Conservation (phyloP, 331 rosid species). For the Quercus phellos region DNA sequence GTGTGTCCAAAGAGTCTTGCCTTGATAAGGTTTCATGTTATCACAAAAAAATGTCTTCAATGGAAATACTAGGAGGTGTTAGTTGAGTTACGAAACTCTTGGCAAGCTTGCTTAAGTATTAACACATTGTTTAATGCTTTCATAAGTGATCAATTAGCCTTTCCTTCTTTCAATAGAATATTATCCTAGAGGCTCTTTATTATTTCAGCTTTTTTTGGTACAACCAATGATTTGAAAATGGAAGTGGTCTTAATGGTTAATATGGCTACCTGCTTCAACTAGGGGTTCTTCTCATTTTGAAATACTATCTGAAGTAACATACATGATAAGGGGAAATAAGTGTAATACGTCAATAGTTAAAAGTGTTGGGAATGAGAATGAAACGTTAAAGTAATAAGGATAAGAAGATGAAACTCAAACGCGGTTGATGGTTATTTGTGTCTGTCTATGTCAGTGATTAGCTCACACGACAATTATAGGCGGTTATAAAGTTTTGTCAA, state of each 20-base stretch:
- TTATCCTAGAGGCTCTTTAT: background rate
- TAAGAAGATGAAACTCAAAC: background rate
- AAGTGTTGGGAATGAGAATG: background rate
- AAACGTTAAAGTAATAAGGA: background rate
- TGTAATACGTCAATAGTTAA: background rate
- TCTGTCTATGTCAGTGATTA: no score
- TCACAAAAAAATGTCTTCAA: no score
- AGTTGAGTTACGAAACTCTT: background rate
- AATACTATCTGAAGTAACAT: background rate
- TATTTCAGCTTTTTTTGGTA: background rate
- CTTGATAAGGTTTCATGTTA: no score
- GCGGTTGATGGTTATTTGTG: background rate
- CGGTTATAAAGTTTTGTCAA: no score
- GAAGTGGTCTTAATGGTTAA: background rate
- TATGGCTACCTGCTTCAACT: background rate
- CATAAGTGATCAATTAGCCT: background rate
- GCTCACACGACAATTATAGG: no score
- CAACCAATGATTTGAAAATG: background rate
- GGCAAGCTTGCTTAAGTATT: background rate
- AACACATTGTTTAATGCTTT: background rate
- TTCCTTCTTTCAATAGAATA: background rate
- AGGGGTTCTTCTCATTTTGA: background rate
- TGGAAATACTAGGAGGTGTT: no score
- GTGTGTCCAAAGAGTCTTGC: no score
- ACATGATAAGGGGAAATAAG: background rate